phyloP scores from a whole-genome alignment of 108 stramenopile species.

The Cyclotella distinguenda region DNA sequence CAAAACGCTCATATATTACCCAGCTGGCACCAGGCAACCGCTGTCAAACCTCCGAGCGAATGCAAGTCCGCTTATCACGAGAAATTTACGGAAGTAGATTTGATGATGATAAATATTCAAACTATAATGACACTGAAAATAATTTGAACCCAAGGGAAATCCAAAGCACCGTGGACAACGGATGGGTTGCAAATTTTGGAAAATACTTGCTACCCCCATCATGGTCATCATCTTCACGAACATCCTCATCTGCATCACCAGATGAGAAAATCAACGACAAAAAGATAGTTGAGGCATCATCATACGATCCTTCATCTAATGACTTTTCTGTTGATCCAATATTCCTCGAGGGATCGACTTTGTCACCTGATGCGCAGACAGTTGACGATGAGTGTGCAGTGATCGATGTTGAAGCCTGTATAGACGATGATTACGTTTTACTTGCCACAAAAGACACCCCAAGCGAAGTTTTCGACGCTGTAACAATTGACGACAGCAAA shows the following conservation, averaged over 20 bases:
- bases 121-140: no score
- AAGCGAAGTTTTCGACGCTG: neutral
- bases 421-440: slow-evolving; percentile 1
- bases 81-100: no score
- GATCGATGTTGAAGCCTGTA: slow-evolving; percentile 22
- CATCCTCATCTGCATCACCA: neutral
- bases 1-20: no score
- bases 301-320: slow-evolving; percentile 3
- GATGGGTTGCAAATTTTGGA: slow-evolving; percentile 21
- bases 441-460: neutral
- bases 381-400: neutral
- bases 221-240: neutral
- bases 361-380: neutral
- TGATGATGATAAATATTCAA: no score
- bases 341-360: slow-evolving; percentile 4
- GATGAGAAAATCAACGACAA: neutral
- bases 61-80: no score
- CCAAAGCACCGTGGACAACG: slow-evolving; percentile 1
- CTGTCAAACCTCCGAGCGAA: no score
- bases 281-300: slow-evolving; percentile 3
- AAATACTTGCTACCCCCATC: slow-evolving; percentile 20
- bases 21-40: no score
- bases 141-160: no score
- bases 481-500: neutral
- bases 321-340: neutral